A percentile compares a stretch with the other conserved stretches of the same genome.
Evolutionary conservation across 2,329 filamentous ascomycete genomes (phyloP).

Genomic region (Dothidotthia symphoricarpi): DNA sequence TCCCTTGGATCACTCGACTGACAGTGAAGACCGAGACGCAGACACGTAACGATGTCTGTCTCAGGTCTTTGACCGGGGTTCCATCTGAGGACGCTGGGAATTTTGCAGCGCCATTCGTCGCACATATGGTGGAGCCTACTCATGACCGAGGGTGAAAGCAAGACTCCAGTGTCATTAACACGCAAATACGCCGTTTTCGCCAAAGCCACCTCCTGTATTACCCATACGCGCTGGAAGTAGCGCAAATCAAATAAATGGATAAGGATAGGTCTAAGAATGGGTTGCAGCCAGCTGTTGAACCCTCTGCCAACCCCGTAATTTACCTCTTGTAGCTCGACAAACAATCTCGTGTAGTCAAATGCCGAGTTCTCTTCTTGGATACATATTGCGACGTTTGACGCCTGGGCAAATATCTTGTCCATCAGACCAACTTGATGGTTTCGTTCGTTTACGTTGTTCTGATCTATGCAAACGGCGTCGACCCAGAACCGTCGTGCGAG

Average conservation of each 20-base stretch:
- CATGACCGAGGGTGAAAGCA: not conserved
- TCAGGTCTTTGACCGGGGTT: not conserved
- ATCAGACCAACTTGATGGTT: constrained; percentile 15
- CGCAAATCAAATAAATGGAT: constrained; percentile 3
- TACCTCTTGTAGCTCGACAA: not conserved
- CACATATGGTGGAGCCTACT: not conserved
- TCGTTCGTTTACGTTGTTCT: constrained; percentile 10
- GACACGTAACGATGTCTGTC: constrained; percentile 5
- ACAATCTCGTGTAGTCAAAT: too few relatives aligned
- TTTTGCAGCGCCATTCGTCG: not conserved
- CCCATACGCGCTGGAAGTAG: constrained; percentile 18
- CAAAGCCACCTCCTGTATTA: constrained; percentile 18
- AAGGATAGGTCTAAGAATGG: too few relatives aligned
- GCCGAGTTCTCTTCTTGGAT: not conserved
- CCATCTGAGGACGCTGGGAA: constrained; percentile 1
- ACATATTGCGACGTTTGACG: constrained; percentile 2
- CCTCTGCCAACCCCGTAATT: too few relatives aligned
- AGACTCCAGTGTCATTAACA: constrained; percentile 3
- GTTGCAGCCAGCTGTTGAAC: too few relatives aligned
- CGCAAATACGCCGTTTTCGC: constrained; percentile 4
- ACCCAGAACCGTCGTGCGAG: constrained; percentile 11
- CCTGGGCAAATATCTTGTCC: constrained; percentile 10
- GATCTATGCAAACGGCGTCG: constrained; percentile 23
- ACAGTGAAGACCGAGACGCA: constrained; percentile 7
- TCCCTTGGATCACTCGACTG: constrained; percentile 10